Evolutionary conservation across 2,329 filamentous ascomycete genomes (phyloP).

Genomic region (Cytospora chrysosperma): DNA sequence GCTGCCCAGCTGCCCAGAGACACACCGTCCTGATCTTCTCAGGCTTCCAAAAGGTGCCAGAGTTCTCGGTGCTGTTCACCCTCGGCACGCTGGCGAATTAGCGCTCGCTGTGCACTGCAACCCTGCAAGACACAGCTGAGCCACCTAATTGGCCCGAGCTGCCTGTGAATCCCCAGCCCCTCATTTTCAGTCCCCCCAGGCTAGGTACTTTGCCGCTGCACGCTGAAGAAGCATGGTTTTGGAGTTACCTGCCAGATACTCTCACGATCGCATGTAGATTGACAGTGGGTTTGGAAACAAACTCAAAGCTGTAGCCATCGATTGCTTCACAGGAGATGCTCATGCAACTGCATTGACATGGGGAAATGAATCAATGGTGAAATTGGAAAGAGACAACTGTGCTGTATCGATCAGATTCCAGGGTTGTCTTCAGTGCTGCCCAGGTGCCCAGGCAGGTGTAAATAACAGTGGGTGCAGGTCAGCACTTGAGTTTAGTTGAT

Average conservation of each 20-base stretch:
- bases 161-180: constrained; percentile 18
- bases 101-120: constrained; percentile 1
- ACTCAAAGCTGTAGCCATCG: background rate
- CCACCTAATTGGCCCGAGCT: constrained; percentile 14
- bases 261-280: background rate
- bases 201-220: constrained; percentile 5
- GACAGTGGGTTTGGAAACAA: background rate
- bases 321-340: background rate
- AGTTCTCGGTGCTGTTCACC: background rate
- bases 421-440: background rate
- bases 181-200: constrained; percentile 8
- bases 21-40: too few relatives aligned
- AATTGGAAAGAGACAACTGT: too few relatives aligned
- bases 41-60: too few relatives aligned
- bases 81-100: constrained; percentile 1
- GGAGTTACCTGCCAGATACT: too few relatives aligned
- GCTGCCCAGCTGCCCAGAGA: too few relatives aligned
- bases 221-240: constrained; percentile 7
- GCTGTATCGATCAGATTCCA: background rate
- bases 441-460: background rate
- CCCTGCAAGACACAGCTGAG: constrained; percentile 7
- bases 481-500: background rate
- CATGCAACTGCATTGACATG: background rate
- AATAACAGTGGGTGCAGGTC: background rate
- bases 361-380: background rate